Percentiles rank a stretch among this genome's conserved stretches.
phyloP scores from a whole-genome alignment of 1,284 basidiomycete species.

The Puccinia hordei region DNA sequence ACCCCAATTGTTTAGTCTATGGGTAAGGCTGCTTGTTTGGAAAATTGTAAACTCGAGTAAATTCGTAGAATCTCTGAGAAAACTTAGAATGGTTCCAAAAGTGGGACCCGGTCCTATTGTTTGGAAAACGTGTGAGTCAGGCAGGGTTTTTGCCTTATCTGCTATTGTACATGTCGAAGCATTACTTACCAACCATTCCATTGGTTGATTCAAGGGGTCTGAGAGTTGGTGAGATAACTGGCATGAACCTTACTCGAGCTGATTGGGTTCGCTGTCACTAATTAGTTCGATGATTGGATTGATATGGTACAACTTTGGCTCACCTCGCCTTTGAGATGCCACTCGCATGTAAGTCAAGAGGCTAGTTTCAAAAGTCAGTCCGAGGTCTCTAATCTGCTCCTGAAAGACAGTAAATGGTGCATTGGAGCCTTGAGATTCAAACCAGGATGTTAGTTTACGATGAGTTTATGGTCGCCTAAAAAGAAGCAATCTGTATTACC shows the following conservation, averaged over 20 bases:
- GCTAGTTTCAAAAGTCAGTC: conserved; percentile 33
- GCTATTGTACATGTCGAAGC: not conserved
- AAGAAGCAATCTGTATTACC: conserved; percentile 12
- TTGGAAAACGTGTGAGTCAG: not conserved
- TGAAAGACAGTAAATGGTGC: conserved; percentile 43
- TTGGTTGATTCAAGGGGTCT: conserved; percentile 30
- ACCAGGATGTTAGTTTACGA: conserved; percentile 3
- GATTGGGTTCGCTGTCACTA: not conserved
- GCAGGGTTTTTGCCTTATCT: not conserved
- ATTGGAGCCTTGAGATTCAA: conserved; percentile 38
- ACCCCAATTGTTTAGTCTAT: conserved; percentile 45
- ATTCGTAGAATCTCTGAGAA: conserved; percentile 41
- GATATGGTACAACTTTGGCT: not conserved
- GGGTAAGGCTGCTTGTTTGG: conserved; percentile 31
- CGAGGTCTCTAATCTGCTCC: conserved; percentile 44
- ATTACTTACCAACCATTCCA: conserved; percentile 39
- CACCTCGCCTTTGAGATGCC: conserved; percentile 45
- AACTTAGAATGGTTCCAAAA: conserved; percentile 42
- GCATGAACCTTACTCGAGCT: conserved; percentile 43
- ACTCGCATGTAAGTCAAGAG: conserved; percentile 47
- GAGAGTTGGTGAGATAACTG: conserved; percentile 48
- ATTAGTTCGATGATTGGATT: not conserved
- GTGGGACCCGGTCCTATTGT: conserved; percentile 37
- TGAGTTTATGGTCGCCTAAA: not conserved
- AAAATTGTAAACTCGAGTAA: conserved; percentile 44